Evolutionary conservation across 805 yeast species (phyloP).

Genomic region (Pichia pseudocactophila): DNA sequence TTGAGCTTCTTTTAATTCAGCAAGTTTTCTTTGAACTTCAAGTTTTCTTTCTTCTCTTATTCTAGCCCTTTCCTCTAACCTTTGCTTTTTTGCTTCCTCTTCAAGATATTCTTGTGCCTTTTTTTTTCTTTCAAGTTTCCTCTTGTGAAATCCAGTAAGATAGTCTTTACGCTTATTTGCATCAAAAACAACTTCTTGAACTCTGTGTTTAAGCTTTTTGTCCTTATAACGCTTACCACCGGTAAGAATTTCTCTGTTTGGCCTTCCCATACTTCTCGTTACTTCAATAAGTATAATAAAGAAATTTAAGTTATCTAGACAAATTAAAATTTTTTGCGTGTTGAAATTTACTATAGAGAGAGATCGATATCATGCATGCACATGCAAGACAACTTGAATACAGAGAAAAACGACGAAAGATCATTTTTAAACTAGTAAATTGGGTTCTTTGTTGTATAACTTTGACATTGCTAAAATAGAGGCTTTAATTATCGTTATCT

Average conservation of each 20-base stretch:
- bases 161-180: conserved; percentile 70
- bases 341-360: no score
- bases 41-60: conserved; percentile 63
- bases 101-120: conserved; percentile 68
- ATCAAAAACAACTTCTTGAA: conserved; percentile 81
- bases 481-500: conserved; percentile 13
- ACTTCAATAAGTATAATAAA: no score
- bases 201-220: conserved; percentile 55
- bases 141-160: conserved; percentile 90
- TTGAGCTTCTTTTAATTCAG: conserved; percentile 36
- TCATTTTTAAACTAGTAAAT: no score
- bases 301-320: no score
- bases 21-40: conserved; percentile 55
- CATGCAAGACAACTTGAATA: no score
- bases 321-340: no score
- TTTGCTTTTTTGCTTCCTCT: conserved; percentile 67
- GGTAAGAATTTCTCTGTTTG: conserved; percentile 79
- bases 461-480: background rate
- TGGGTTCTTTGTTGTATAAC: no score
- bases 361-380: no score
- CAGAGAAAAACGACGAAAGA: no score
- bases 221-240: conserved; percentile 76
- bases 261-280: conserved; percentile 22
- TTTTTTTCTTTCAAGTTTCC: conserved; percentile 82
- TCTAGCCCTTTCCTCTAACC: conserved; percentile 66